phyloP scores from a whole-genome alignment of 106 monocot genomes.

The Posidonia australis region DNA sequence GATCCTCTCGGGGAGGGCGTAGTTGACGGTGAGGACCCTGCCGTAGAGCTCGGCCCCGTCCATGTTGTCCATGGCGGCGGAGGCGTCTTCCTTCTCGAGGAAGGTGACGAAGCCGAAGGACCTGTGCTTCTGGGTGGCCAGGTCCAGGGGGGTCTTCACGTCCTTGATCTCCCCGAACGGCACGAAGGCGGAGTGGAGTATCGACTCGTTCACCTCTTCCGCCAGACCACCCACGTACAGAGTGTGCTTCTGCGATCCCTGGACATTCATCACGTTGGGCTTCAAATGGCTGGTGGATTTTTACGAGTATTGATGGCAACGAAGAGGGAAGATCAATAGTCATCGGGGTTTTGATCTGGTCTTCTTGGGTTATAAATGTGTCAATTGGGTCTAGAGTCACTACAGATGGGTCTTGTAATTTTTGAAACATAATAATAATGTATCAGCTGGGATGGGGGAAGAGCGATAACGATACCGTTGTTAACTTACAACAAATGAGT shows the following conservation, averaged over 20 bases:
- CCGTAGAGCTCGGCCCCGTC: conserved; percentile 90
- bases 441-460: too few relatives aligned
- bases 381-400: too few relatives aligned
- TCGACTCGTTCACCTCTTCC: conserved; percentile 94
- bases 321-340: too few relatives aligned
- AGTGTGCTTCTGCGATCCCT: conserved; percentile 69
- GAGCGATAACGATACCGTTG: too few relatives aligned
- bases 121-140: conserved; percentile 97
- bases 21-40: conserved; percentile 79
- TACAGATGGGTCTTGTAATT: too few relatives aligned
- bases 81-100: conserved; percentile 89
- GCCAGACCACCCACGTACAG: conserved; percentile 84
- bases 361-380: too few relatives aligned
- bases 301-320: too few relatives aligned
- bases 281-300: too few relatives aligned
- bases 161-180: conserved; percentile 99
- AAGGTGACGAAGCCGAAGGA: conserved; percentile 98
- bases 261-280: too few relatives aligned
- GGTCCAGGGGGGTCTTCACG: conserved; percentile 96
- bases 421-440: too few relatives aligned
- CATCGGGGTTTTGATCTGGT: too few relatives aligned
- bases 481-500: too few relatives aligned
- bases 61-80: conserved; percentile 98
- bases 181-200: conserved; percentile 85
- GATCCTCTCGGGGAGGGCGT: conserved; percentile 85